Conservation (phyloP, 306 rosid genomes). For the Gleditsia sinensis region DNA sequence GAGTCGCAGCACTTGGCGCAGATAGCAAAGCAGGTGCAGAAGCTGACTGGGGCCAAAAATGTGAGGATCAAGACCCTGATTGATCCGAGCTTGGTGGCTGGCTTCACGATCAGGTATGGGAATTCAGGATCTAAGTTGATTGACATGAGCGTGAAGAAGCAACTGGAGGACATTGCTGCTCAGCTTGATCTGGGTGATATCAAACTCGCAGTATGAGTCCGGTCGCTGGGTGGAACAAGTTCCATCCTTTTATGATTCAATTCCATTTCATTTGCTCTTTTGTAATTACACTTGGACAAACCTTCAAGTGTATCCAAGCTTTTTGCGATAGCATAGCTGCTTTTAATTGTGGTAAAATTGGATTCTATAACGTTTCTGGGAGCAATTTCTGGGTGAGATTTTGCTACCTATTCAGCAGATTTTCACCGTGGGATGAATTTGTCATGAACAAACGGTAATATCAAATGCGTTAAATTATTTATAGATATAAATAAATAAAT, state of each 20-base stretch:
- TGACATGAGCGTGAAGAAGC: conserved; percentile 93
- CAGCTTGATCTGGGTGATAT: conserved; percentile 82
- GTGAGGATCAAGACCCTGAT: conserved; percentile 81
- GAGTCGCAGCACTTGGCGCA: conserved; percentile 90
- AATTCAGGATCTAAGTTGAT: conserved; percentile 74
- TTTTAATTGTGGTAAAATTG: not conserved
- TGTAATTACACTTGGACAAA: not conserved
- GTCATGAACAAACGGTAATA: too few relatives aligned
- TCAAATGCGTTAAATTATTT: too few relatives aligned
- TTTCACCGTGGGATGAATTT: too few relatives aligned
- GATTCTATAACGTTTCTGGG: not conserved
- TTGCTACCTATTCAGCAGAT: too few relatives aligned
- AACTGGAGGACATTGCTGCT: conserved; percentile 88
- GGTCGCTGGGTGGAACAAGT: too few relatives aligned
- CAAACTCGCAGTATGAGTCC: conserved; percentile 48
- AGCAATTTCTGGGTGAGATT: not conserved
- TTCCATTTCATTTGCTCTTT: not conserved
- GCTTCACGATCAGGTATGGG: conserved; percentile 84
- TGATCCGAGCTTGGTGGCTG: conserved; percentile 80
- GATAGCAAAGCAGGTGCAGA: conserved; percentile 98
- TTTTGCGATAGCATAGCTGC: not conserved
- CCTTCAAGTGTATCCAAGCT: not conserved
- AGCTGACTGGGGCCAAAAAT: conserved; percentile 77
- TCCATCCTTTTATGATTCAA: too few relatives aligned
- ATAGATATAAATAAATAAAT: too few relatives aligned